A percentile compares a stretch with the other conserved stretches of the same genome.
Conservation (phyloP, 345 rosid genomes). For the Salix udensis region DNA sequence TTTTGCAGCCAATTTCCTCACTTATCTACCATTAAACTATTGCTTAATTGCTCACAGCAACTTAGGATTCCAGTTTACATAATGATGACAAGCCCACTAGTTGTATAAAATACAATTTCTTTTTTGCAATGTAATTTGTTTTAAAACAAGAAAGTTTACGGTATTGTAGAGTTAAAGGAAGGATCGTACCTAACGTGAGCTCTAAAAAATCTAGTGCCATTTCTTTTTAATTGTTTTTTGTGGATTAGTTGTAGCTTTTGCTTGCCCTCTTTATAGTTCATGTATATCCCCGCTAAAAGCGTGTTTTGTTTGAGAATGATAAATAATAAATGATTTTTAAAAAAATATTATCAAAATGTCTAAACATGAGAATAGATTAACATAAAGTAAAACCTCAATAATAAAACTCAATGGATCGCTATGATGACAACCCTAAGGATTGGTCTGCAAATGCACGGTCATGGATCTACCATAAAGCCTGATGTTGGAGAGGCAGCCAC, state of each 20-base stretch:
- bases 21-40: background rate
- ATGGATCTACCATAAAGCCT: background rate
- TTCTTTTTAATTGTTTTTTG: conserved; percentile 2
- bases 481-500: background rate
- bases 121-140: background rate
- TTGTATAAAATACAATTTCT: background rate
- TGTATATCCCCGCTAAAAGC: background rate
- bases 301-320: accelerated
- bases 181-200: conserved; percentile 12
- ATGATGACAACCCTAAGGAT: background rate
- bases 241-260: background rate
- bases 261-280: background rate
- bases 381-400: background rate
- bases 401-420: background rate
- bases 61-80: conserved; percentile 3
- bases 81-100: conserved; percentile 13
- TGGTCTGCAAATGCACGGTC: background rate
- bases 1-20: background rate
- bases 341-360: no score
- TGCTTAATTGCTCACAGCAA: background rate
- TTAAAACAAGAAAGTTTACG: background rate
- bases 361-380: background rate
- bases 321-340: no score
- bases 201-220: background rate
- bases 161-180: conserved; percentile 13